Percentiles rank a stretch among this genome's conserved stretches.
Conservation (phyloP, 1,139 yeast species). For the Candida sp. region DNA sequence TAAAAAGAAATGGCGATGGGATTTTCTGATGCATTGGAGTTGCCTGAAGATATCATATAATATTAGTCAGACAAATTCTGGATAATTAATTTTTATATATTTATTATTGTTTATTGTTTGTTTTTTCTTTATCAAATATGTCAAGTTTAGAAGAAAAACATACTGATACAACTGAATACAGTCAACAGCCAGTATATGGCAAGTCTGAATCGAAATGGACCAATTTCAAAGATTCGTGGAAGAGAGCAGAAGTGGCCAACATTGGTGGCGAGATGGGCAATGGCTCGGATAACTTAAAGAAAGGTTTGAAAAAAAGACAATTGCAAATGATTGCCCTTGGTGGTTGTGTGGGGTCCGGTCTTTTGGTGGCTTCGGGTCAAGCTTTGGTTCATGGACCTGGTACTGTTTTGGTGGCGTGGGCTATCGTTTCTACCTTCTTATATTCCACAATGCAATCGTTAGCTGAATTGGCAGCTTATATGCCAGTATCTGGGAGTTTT, state of each 20-base stretch:
- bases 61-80: no score
- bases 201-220: conserved; percentile 15
- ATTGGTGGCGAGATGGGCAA: conserved; percentile 7
- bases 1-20: background rate
- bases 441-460: conserved; percentile 67
- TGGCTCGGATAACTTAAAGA: conserved; percentile 15
- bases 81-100: background rate
- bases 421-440: conserved; percentile 41
- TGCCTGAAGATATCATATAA: background rate
- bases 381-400: conserved; percentile 39
- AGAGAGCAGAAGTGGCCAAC: conserved; percentile 17
- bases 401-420: conserved; percentile 38
- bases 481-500: conserved; percentile 73
- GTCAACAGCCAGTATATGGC: background rate
- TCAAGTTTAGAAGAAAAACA: background rate
- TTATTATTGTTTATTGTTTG: background rate
- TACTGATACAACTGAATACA: background rate
- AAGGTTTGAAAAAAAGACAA: conserved; percentile 30
- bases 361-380: conserved; percentile 33
- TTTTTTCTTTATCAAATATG: background rate
- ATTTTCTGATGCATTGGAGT: background rate
- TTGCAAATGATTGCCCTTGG: conserved; percentile 36
- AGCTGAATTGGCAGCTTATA: conserved; percentile 65
- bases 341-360: conserved; percentile 40
- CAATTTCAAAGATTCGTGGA: conserved; percentile 31